phyloP scores from a whole-genome alignment of 371 early-diverging fungal species.

The Mucor racemosus region DNA sequence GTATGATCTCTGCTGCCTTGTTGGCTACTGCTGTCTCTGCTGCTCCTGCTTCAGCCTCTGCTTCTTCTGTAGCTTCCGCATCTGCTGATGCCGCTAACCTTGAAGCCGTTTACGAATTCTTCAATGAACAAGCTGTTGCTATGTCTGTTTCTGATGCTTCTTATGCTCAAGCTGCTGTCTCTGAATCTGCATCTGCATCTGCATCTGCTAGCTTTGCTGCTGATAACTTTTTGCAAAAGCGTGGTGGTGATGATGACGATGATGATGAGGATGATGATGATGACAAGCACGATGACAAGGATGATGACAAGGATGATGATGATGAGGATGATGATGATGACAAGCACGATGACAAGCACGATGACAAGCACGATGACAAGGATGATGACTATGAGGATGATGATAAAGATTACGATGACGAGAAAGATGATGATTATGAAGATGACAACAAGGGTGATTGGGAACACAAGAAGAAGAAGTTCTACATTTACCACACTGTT shows the following conservation, averaged over 20 bases:
- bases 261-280: constrained; percentile 9
- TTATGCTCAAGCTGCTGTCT: constrained; percentile 13
- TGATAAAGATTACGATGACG: neutral
- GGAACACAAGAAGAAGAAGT: constrained; percentile 12
- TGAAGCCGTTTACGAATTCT: constrained; percentile 6
- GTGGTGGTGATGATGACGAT: constrained; percentile 6
- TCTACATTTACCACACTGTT: constrained; percentile 18
- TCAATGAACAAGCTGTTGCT: constrained; percentile 15
- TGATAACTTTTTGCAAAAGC: constrained; percentile 3
- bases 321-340: constrained; percentile 17
- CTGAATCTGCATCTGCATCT: constrained; percentile 1
- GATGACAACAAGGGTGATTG: neutral
- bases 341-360: neutral
- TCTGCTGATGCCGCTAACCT: constrained; percentile 13
- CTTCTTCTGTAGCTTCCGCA: neutral
- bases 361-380: constrained; percentile 1
- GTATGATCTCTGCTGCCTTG: constrained; percentile 38
- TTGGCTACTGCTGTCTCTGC: constrained; percentile 36
- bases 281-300: constrained; percentile 4
- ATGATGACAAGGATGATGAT: constrained; percentile 4
- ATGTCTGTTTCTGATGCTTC: constrained; percentile 37
- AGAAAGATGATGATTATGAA: neutral
- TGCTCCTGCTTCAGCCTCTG: constrained; percentile 21
- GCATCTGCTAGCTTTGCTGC: constrained; percentile 1
- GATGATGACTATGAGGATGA: neutral